These are phyloP conservation scores for Fusarium proliferatum DNA, from an alignment of 2,329 filamentous ascomycete genomes.

Conservation along the genomic window DNA sequence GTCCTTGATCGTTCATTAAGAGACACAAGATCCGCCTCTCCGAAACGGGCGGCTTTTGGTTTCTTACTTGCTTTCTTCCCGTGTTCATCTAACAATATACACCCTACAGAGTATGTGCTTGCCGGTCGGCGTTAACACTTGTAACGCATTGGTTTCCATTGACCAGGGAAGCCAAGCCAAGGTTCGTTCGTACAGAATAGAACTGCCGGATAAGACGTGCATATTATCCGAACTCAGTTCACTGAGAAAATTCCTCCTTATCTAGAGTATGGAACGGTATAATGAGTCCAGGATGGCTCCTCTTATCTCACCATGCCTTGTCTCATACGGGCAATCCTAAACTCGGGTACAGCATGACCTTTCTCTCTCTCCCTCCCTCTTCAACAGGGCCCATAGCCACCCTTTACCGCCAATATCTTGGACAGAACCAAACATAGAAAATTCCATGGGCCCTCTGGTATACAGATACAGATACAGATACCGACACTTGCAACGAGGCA, in stretches of 20 bases:
- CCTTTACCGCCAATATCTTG: slow-evolving; percentile 9
- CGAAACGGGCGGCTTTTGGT: neutral
- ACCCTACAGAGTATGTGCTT: neutral
- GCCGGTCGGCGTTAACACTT: slow-evolving; percentile 3
- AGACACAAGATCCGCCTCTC: neutral
- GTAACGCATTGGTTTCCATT: slow-evolving; percentile 18
- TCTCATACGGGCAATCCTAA: slow-evolving; percentile 10
- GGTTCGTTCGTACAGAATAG: neutral
- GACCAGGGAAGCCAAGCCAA: neutral
- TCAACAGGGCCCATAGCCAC: neutral
- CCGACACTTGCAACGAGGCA: slow-evolving; percentile 9
- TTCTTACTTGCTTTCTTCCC: neutral
- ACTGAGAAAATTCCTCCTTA: slow-evolving; percentile 2
- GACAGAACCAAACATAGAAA: neutral
- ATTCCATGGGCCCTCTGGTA: slow-evolving; percentile 3
- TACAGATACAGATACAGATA: slow-evolving; percentile 1
- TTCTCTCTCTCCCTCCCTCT: slow-evolving; percentile 1
- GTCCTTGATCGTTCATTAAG: slow-evolving; percentile 5
- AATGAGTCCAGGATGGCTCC: slow-evolving; percentile 8
- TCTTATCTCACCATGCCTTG: slow-evolving; percentile 27
- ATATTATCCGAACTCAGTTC: neutral
- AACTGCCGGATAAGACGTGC: neutral
- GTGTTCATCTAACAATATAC: slow-evolving; percentile 7
- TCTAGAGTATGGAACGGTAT: slow-evolving; percentile 9
- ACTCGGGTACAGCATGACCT: neutral